These are phyloP conservation scores for Amphirosellinia nigrospora DNA, from an alignment of 495 filamentous ascomycete species.

Conservation along the genomic window DNA sequence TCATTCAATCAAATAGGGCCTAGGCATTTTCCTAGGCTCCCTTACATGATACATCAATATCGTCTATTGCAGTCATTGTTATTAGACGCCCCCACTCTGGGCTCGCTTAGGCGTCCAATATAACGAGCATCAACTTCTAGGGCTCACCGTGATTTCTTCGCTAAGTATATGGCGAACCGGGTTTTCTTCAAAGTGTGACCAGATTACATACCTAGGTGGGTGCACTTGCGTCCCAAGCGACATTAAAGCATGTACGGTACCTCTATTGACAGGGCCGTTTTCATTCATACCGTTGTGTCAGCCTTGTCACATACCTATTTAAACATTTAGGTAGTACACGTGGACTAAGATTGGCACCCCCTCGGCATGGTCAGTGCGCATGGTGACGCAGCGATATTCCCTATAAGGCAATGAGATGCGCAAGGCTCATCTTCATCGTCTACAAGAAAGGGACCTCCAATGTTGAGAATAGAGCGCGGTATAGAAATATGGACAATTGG, in stretches of 20 bases:
- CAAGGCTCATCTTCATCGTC: not conserved
- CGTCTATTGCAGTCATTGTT: too few relatives aligned
- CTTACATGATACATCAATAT: too few relatives aligned
- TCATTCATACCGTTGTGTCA: not conserved
- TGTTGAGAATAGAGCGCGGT: not conserved
- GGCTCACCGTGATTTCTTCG: not conserved
- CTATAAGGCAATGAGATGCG: slow-evolving; percentile 2
- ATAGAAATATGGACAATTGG: not conserved
- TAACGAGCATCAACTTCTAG: too few relatives aligned
- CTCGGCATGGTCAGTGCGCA: not conserved
- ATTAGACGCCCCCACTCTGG: too few relatives aligned
- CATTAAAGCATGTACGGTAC: not conserved
- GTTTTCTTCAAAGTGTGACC: not conserved
- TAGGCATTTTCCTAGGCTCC: too few relatives aligned
- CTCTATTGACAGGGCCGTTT: not conserved
- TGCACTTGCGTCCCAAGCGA: not conserved
- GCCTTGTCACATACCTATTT: not conserved
- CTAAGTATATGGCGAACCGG: not conserved
- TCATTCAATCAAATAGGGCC: too few relatives aligned
- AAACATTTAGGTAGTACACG: not conserved
- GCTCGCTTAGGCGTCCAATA: too few relatives aligned
- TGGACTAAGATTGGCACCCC: not conserved
- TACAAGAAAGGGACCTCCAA: not conserved
- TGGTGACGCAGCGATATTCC: slow-evolving; percentile 6
- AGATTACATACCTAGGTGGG: not conserved